Base-by-base conservation (phyloP, 495 filamentous ascomycete genomes). In the Xylaria telfairii region DNA sequence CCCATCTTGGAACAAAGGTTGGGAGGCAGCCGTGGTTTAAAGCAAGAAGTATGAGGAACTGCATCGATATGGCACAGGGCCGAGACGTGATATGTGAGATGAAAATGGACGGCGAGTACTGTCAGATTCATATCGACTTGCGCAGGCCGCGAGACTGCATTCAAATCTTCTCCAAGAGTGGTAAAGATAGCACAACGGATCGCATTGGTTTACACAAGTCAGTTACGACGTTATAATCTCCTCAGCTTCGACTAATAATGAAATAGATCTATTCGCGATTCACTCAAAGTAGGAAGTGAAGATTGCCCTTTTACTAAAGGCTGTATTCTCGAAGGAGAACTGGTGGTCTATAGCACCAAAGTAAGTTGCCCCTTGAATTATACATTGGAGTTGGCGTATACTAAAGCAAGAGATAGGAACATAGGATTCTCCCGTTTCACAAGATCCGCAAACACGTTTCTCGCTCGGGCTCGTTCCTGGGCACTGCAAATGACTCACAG, bases 91-190 rank as follows among this genome's bases (percentile, higher is more conserved):
- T 89, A 72, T 84, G 93, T 49, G 94, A 97, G 73, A 83, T 89
- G 46, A 97, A 96, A 77, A 90, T 96, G 65, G 94, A 97, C 73
- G 93, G 94, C 3, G 93, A 96, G 77, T 96, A 95, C 69, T 95
- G 92, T 73, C 92, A 96, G 74, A 90, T 97, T 32, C 94, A 97
- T 69, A 87, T 97, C 26, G 89, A 96, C 69, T 81, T 93, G 21
- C 81, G 82, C 4, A 89, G 87, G 54, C 74, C 74, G 9, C 74
- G 75, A 0, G 66, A 84, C 4, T 83, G 85, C 39, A 89, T 97
- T 10, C 90, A 91, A 56, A 93, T 97, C 34, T 96, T 96, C 75
- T 96, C 93, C 10, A 97, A 97, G 79, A 95, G 92, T 70, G 93
- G 94, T 46, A 95, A 95, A 74, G 92, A 97, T 71, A 95, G 93